Base-by-base conservation (phyloP, 805 yeast species). In the Sugiyamaella valdiviana region DNA sequence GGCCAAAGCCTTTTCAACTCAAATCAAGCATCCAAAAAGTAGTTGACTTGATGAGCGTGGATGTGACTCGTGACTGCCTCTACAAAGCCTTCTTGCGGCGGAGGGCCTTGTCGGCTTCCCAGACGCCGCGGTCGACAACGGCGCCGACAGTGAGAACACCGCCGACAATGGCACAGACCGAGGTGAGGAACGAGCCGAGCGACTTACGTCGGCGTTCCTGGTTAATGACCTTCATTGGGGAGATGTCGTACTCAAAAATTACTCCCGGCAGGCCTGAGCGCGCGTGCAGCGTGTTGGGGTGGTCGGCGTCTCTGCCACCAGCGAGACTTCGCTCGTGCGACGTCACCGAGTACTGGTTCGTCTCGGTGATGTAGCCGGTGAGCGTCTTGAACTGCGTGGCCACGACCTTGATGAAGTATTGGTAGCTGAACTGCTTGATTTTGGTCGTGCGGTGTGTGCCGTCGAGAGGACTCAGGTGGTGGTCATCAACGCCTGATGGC, bases 91-190 rank as follows among this genome's bases (percentile, higher is more conserved):
- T 85, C 65, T 85, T 83, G 17, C 80, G 78, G 59, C 76, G 73
- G 24, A 89, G 66, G 12, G 83, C 86, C 65, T 79, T 79, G 62
- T 89, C 90, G 1, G 96, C 96, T 10, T 86, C 91, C 78, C 86
- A 89, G 3, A 89, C 84, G 2, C 95, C 81, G 51, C 88, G 78
- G 65, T 93, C 99, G 42, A 90, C 66, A 35, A 90, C 79, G 0
- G 96, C 83, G 7, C 95, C 98, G 22, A 91, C 89, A 22, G 96
- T 90, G 51, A 93, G 72, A 9, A 93, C 89, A 42, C 98, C 97
- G 7, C 97, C 98, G 37, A 91, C 76, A 6, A 95, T 87, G 48
- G 96, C 84, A 56, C 93, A 79, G 22, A 85, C 86, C 32, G 90
- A 88, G 51, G 89, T 70, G 21, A 88, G 60, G 62, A 90, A 89